Percentiles rank a stretch among this genome's conserved stretches.
These are phyloP conservation scores for Globisporangium alternatum DNA, from an alignment of 352 stramenopile species.

Conservation along the genomic window DNA sequence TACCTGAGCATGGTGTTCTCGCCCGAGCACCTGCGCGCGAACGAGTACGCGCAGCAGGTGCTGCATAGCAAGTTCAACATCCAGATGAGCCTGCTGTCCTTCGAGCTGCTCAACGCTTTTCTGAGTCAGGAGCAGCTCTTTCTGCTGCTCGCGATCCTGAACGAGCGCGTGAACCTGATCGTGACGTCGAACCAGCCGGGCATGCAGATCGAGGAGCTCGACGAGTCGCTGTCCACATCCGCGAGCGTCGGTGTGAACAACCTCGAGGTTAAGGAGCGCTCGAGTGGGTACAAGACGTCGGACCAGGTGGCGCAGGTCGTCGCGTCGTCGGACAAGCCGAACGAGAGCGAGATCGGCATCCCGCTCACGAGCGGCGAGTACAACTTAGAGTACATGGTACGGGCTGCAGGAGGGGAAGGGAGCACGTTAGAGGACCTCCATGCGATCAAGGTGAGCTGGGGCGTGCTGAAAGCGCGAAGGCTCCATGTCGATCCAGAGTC, in stretches of 20 bases:
- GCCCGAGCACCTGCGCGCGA: constrained; percentile 55
- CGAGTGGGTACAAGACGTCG: constrained; percentile 44
- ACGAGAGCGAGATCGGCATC: constrained; percentile 69
- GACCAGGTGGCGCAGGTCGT: constrained; percentile 63
- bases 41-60: constrained; percentile 77
- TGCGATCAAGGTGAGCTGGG: constrained; percentile 65
- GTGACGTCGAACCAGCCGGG: constrained; percentile 72
- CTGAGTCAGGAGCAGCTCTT: constrained; percentile 78
- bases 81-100: constrained; percentile 78
- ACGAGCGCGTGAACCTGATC: constrained; percentile 72
- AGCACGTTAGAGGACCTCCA: constrained; percentile 64
- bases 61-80: constrained; percentile 84
- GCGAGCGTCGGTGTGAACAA: constrained; percentile 33
- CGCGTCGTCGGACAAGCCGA: constrained; percentile 41
- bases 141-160: constrained; percentile 69
- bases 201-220: constrained; percentile 61
- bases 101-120: constrained; percentile 80
- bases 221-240: constrained; percentile 28
- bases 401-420: constrained; percentile 33
- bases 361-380: constrained; percentile 61
- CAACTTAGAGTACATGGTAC: constrained; percentile 74
- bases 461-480: constrained; percentile 60
- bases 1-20: constrained; percentile 62
- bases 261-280: constrained; percentile 29
- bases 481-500: constrained; percentile 27